These are phyloP conservation scores for Diddensiella santjacobensis DNA, from an alignment of 805 yeast genomes.

Conservation along the genomic window DNA sequence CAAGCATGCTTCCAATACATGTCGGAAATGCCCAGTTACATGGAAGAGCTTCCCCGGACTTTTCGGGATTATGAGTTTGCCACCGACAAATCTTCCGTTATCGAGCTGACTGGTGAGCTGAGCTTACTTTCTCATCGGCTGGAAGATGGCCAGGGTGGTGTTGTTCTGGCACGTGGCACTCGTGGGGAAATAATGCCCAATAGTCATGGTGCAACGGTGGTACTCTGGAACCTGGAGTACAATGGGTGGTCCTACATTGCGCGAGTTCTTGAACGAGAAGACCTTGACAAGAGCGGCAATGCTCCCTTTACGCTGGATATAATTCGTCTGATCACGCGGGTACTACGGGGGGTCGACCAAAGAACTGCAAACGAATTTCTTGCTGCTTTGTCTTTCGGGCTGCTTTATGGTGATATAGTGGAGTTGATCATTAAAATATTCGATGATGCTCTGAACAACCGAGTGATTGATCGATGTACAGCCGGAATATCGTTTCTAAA, in stretches of 20 bases:
- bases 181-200: constrained; percentile 64
- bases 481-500: constrained; percentile 49
- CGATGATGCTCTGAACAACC: constrained; percentile 60
- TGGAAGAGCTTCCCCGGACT: constrained; percentile 43
- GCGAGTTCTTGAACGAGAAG: constrained; percentile 62
- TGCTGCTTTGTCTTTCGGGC: constrained; percentile 40
- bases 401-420: constrained; percentile 53
- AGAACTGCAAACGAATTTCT: constrained; percentile 40
- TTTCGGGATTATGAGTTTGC: constrained; percentile 41
- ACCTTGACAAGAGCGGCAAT: constrained; percentile 35
- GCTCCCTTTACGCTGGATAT: constrained; percentile 40
- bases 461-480: constrained; percentile 46
- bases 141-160: constrained; percentile 45
- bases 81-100: constrained; percentile 49
- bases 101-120: constrained; percentile 46
- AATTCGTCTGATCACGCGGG: constrained; percentile 47
- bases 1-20: constrained; percentile 63
- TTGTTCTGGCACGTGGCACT: constrained; percentile 53
- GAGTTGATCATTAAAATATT: constrained; percentile 63
- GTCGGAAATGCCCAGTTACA: constrained; percentile 55
- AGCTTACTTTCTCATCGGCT: constrained; percentile 36
- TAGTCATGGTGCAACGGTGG: constrained; percentile 38
- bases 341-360: constrained; percentile 40
- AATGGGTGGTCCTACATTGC: constrained; percentile 90
- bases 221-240: constrained; percentile 66